A percentile compares a stretch with the other conserved stretches of the same genome.
Conservation (phyloP, 1,284 basidiomycete genomes). For the Boletellus deceptivus region DNA sequence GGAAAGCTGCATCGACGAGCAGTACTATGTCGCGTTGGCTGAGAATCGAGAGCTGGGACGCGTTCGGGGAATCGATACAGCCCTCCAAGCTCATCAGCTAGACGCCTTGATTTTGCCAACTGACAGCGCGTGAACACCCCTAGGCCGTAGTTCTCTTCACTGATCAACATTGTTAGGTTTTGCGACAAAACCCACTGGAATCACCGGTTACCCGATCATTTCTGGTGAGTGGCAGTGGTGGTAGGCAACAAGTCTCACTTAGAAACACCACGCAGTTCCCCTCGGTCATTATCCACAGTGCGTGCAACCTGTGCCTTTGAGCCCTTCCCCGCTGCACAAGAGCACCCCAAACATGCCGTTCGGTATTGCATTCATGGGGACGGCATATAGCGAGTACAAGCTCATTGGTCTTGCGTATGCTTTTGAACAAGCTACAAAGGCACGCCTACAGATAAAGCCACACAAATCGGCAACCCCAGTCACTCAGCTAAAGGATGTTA, state of each 20-base stretch:
- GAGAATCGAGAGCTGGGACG: constrained; percentile 39
- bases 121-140: constrained; percentile 24
- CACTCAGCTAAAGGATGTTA: constrained; percentile 48
- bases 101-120: constrained; percentile 47
- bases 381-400: constrained; percentile 49
- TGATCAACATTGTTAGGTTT: constrained; percentile 10
- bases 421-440: constrained; percentile 54
- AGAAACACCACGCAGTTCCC: constrained; percentile 35
- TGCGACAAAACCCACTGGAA: constrained; percentile 25
- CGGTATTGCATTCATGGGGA: constrained; percentile 51
- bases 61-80: constrained; percentile 45
- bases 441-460: constrained; percentile 41
- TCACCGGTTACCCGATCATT: constrained; percentile 32
- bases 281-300: constrained; percentile 44
- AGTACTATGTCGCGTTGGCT: constrained; percentile 39
- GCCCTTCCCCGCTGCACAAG: constrained; percentile 28
- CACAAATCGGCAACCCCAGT: constrained; percentile 47
- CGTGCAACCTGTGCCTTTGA: constrained; percentile 20
- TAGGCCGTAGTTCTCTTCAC: neutral
- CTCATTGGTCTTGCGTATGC: constrained; percentile 51
- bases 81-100: constrained; percentile 39
- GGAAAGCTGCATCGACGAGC: constrained; percentile 36
- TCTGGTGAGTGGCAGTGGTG: constrained; percentile 20
- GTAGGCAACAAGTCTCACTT: constrained; percentile 1
- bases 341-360: constrained; percentile 47